Evolutionary conservation across 345 rosid species (phyloP).

Genomic region (Boechera divaricarpa): DNA sequence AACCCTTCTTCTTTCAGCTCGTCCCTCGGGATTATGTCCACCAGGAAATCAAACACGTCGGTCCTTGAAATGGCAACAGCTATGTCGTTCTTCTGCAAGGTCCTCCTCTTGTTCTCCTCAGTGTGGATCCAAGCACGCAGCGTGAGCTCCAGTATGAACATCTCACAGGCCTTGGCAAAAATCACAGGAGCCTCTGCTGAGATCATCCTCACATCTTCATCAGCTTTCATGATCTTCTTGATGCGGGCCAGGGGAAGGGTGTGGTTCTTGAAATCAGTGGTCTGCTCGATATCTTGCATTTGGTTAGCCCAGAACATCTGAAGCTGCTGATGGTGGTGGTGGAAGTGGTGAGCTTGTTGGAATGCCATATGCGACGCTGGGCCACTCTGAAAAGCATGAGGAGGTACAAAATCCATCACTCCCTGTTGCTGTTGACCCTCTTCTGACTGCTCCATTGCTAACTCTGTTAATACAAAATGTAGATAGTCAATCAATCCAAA

Average conservation of each 20-base stretch:
- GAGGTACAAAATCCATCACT: conserved; percentile 51
- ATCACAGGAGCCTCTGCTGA: conserved; percentile 68
- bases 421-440: conserved; percentile 47
- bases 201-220: conserved; percentile 66
- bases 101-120: conserved; percentile 67
- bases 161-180: conserved; percentile 67
- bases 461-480: background rate
- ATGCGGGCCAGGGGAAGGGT: conserved; percentile 64
- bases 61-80: conserved; percentile 65
- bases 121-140: conserved; percentile 68
- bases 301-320: conserved; percentile 62
- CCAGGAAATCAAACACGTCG: conserved; percentile 63
- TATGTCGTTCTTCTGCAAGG: conserved; percentile 64
- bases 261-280: conserved; percentile 60
- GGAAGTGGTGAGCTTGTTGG: conserved; percentile 63
- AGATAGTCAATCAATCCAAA: background rate
- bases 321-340: conserved; percentile 61
- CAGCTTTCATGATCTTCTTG: conserved; percentile 72
- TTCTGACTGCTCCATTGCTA: conserved; percentile 39
- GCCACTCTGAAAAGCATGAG: conserved; percentile 54
- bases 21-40: conserved; percentile 62
- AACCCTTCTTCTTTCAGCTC: conserved; percentile 63
- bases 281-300: conserved; percentile 64
- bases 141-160: conserved; percentile 61
- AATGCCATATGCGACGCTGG: conserved; percentile 47